Conservation (phyloP, 2,329 filamentous ascomycete genomes). For the Alternaria brassicicola region DNA sequence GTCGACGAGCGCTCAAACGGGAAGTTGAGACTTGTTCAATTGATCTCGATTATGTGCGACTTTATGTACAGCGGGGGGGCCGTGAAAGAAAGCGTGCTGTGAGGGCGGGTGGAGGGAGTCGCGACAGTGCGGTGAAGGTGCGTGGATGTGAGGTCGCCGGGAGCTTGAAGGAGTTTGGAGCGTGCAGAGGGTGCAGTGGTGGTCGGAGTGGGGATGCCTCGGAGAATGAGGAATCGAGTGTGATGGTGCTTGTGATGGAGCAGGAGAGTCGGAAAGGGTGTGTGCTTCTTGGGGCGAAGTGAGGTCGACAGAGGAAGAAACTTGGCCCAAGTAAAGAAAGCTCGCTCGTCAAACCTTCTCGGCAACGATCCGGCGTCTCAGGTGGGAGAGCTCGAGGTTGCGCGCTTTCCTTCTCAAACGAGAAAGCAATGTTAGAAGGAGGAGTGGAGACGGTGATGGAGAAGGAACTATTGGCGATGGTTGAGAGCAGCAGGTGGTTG, state of each 20-base stretch:
- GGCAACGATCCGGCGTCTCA: constrained; percentile 37
- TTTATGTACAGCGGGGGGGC: constrained; percentile 74
- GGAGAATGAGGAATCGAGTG: constrained; percentile 28
- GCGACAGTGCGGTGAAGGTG: constrained; percentile 38
- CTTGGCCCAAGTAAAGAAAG: constrained; percentile 47
- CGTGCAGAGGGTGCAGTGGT: constrained; percentile 42
- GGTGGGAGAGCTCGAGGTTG: constrained; percentile 25
- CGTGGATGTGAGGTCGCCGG: constrained; percentile 44
- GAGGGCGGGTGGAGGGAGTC: constrained; percentile 52
- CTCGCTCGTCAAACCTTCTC: constrained; percentile 49
- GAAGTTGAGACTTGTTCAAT: constrained; percentile 43
- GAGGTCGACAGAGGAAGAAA: constrained; percentile 42
- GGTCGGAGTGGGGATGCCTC: constrained; percentile 38
- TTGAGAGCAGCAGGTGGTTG: constrained; percentile 18
- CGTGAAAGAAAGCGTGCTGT: constrained; percentile 93
- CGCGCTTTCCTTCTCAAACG: constrained; percentile 26
- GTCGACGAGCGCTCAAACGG: constrained; percentile 37
- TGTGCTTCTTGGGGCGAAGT: constrained; percentile 32
- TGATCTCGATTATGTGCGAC: constrained; percentile 52
- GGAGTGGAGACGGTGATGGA: constrained; percentile 21
- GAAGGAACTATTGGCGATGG: constrained; percentile 27
- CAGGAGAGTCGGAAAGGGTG: constrained; percentile 37
- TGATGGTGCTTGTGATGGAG: constrained; percentile 42
- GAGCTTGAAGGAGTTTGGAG: constrained; percentile 42
- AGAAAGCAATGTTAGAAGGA: constrained; percentile 24